Evolutionary conservation across 2,329 filamentous ascomycete species (phyloP).

Genomic region (Cryphonectria parasitica): DNA sequence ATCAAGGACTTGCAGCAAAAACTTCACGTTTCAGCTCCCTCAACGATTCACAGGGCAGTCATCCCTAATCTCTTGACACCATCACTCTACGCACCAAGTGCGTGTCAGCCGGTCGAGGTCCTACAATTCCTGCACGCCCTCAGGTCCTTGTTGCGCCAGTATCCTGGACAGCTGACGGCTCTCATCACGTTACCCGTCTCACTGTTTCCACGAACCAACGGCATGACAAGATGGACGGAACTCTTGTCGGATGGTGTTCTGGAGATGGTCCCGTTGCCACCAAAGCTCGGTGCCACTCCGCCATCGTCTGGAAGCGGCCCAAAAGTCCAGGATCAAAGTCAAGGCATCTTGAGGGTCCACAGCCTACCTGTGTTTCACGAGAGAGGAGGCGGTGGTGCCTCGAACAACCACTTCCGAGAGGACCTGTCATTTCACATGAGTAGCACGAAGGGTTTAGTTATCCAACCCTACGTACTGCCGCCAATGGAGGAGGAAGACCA

Average conservation of each 20-base stretch:
- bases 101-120: conserved; percentile 71
- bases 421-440: conserved; percentile 92
- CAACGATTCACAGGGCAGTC: conserved; percentile 76
- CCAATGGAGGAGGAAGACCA: conserved; percentile 75
- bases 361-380: conserved; percentile 85
- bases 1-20: conserved; percentile 60
- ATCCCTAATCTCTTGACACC: conserved; percentile 87
- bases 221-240: conserved; percentile 85
- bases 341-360: conserved; percentile 85
- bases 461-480: conserved; percentile 87
- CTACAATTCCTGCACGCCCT: conserved; percentile 82
- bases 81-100: conserved; percentile 74
- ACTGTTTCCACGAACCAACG: conserved; percentile 75
- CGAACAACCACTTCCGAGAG: conserved; percentile 70
- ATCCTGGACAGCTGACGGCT: conserved; percentile 67
- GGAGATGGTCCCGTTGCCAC: conserved; percentile 76
- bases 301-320: conserved; percentile 30
- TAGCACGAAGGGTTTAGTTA: conserved; percentile 75
- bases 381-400: conserved; percentile 77
- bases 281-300: conserved; percentile 48
- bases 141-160: conserved; percentile 72
- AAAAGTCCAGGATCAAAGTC: conserved; percentile 69
- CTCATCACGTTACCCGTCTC: conserved; percentile 79
- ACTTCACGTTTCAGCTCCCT: conserved; percentile 60
- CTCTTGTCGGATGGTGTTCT: conserved; percentile 82